Evolutionary conservation across 1,284 basidiomycete species (phyloP), one percentile per base, ranked within the genome.

Genomic region (Malassezia sp.): DNA sequence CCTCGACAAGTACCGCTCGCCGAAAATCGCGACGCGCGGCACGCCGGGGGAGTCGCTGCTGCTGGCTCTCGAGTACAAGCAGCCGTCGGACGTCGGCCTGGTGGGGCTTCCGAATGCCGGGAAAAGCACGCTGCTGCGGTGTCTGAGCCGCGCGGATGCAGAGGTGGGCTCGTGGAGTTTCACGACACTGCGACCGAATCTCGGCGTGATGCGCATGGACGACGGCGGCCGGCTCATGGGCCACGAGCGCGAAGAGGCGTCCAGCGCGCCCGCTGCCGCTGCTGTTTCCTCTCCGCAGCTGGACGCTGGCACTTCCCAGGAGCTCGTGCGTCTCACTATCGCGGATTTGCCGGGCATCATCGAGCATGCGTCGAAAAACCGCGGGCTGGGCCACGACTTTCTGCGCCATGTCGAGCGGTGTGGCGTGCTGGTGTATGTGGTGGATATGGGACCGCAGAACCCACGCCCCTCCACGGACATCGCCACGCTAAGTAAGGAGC

Each of bases 311-410:
- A 10, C 27, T 21, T 15, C 27, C 1, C 33, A 45, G 14, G 71
- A 71, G 35, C 51, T 53, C 2, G 82, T 85, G 66, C 79, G 91
- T 2, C 89, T 96, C 73, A 90, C 85, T 1, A 81, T 99, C 47
- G 85, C 89, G n/a, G 91, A 99, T 73, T 93, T 96, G 64, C 91
- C 93, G 0, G 91, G 91, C 10, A 79, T 97, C 23, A 82, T 96
- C 38, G 78, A 79, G 6, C 77, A 79, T 9, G 86, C 90, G 1
- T 84, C 87, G 2, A 79, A 84, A 56, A 85, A 91, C 69, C 80
- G 88, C 32, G 91, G 91, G 1, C 76, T 97, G 0, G 93, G 93
- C 0, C 89, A 96, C 70, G 83, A 84, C 0, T 97, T 97, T 74
- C 72, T 99, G 20, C 80, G 88, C 2, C 84, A 87, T 5, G 85